Evolutionary conservation across 192 early-diverging fungal genomes (phyloP), one percentile per base, ranked within the genome.

Genomic region (Coemansia sp.): DNA sequence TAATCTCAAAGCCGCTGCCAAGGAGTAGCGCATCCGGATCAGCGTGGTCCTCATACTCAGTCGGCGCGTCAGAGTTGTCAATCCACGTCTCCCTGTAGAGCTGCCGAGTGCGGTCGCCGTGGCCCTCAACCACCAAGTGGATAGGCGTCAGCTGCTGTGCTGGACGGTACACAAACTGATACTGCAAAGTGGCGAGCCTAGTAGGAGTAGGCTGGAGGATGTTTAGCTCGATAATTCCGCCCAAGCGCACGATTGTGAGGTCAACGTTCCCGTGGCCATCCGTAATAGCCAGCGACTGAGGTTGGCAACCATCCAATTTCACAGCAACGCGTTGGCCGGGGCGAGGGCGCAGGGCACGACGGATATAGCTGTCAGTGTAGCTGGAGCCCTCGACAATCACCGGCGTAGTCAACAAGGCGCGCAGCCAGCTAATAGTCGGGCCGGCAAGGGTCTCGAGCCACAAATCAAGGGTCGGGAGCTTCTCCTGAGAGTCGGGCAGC

Each of bases 171-270:
- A 25, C 20, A 47, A 69, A 62, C 20, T 37, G 55, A 39, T 47
- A 76, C 48, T 26, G 76, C 48, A 48, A 66, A 61, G 48, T 82
- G 38, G 34, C 67, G 10, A 45, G 77, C 56, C 38, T 83, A 72
- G 20, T 81, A 37, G 42, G 80, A 69, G 45, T 75, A 50, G 35
- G 73, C 66, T 52, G 77, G 74, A 55, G 79, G 70, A 61, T 77
- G 68, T 23, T 85, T 78, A 33, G 78, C 68, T 48, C 79, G 37
- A 75, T 77, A 48, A 85, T 86, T 38, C 92, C 87, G 41, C 86
- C 88, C 59, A 85, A 82, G 67, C 90, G 92, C 77, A 91, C 92
- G 45, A 93, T 90, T 61, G 91, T 90, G 71, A 89, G 88, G 48
- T 84, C 56, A 62, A 95, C 85, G 80, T 88, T 90, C 67, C 85